Base-by-base conservation (phyloP, 176 grass and related monocot genomes). In the Leersia perrieri region DNA sequence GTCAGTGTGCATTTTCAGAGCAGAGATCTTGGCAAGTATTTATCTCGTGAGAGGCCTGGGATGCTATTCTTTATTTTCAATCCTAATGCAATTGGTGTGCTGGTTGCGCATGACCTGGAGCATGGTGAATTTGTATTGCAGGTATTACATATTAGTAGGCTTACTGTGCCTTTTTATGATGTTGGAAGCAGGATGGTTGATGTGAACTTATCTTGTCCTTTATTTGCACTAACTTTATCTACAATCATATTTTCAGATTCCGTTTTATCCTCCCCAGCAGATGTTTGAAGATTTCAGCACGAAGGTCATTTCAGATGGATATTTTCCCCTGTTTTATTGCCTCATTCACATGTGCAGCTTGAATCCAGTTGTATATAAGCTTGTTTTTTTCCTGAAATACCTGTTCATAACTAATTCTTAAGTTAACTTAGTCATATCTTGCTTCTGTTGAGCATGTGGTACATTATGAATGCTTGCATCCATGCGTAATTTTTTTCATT, bases 41-140 rank as follows among this genome's bases (percentile, higher is more conserved):
- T 98, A 39, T 85, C 86, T 51, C 82, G 80, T 25, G 47, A 93
- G 67, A 98, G 95, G 55, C 92, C 92, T 67, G 96, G 92, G 30
- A 98, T 95, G 96, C 68, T 98, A n/a, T 95, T 93, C 77, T 95
- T 95, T 82, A 83, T 95, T 81, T 98, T 98, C 60, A 95, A 98
- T 82, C 88, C 82, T 13, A 79, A 86, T 9, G 90, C 90, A 32
- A 91, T 91, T 47, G 96, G 96, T 51, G 88, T 95, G 18, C 88
- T 98, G 28, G 96, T 98, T 34, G 92, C 92, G 32, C 96, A 98
- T 93, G 92, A 95, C 82, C 89, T 98, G 75, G 85, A 95, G 64
- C 62, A 95, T 89, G 96, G 96, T 42, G 92, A 98, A 68, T 98
- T 95, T 84, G 90, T 98, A 33, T 86, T 98, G 70, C 96, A 93